Conservation (phyloP, 73 alveolate species). For the Paramecium bursaria region DNA sequence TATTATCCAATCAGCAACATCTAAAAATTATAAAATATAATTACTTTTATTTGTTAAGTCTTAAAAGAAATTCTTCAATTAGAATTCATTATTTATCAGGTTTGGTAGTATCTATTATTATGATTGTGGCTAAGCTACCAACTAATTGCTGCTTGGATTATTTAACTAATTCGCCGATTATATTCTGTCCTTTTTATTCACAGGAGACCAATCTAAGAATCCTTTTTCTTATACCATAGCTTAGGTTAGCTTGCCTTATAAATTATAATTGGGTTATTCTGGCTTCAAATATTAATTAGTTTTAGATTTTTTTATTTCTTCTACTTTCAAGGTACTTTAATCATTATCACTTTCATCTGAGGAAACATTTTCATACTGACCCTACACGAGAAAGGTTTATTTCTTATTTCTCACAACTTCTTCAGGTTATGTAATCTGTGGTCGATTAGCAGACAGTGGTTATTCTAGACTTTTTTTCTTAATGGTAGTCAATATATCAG, state of each 20-base stretch:
- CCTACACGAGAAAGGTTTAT: too few species aligned
- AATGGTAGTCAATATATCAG: neutral
- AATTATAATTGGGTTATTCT: too few species aligned
- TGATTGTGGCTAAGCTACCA: neutral
- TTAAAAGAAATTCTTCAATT: neutral
- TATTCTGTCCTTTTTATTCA: neutral
- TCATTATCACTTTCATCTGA: too few species aligned
- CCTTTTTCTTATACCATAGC: too few species aligned
- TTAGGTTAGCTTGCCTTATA: too few species aligned
- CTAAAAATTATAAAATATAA: conserved; percentile 14
- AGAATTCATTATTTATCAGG: neutral
- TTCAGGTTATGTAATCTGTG: too few species aligned
- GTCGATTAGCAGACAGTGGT: neutral
- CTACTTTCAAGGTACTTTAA: too few species aligned
- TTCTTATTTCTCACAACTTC: too few species aligned
- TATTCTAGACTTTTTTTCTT: neutral
- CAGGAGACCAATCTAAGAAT: neutral
- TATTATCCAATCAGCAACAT: conserved; percentile 49
- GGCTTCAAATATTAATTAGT: too few species aligned
- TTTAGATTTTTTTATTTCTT: too few species aligned
- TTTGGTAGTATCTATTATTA: neutral
- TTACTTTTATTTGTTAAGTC: neutral
- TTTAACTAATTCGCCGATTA: conserved; percentile 6
- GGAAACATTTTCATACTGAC: too few species aligned
- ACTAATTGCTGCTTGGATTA: neutral